Evolutionary conservation across 2,329 filamentous ascomycete genomes (phyloP), one percentile per base, ranked within the genome.

Genomic region (Aspergillus fructus): DNA sequence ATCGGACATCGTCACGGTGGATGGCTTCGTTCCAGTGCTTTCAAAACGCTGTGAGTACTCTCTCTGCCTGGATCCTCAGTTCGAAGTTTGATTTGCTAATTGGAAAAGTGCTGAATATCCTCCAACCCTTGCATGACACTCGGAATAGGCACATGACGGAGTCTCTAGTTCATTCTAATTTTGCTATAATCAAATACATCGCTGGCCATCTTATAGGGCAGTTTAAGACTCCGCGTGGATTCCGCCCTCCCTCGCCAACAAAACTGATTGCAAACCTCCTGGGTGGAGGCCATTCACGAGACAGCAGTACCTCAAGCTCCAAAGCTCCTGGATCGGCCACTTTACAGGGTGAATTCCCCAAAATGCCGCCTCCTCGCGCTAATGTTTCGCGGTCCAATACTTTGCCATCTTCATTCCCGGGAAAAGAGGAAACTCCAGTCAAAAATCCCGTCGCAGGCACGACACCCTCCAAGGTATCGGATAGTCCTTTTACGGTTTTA

Each of bases 211-310:
- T 85, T 33, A 83, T 87, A 41, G 81, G 83, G 0, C 85, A 87
- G 67, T 89, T 85, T 71, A 83, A 85, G 11, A 70, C 67, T 24
- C 68, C 73, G 39, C 83, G 83, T 54, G 87, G 86, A 0, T 90
- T 90, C 68, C 82, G 93, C 9, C 86, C 87, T 4, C 85, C 88
- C n/a, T 97, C 93, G 1, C 93, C 93, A 0, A 90, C 96, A 48
- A 97, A 97, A 72, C 82, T 96, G 68, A 80, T 97, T 15, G 96
- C 93, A 0, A 96, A 84, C 68, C 85, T 97, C 53, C 85, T 96
- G 66, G 84, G 85, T 34, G 84, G 85, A 23, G 83, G 81, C 55
- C 71, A 74, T 48, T 64, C 71, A 42, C 61, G 56, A 30, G 64
- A 64, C 2, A 56, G 51, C 24, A 65, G 66, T 33, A 66, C 71